Conservation (phyloP, 371 early-diverging fungal genomes). For the Conidiobolus incongruus region DNA sequence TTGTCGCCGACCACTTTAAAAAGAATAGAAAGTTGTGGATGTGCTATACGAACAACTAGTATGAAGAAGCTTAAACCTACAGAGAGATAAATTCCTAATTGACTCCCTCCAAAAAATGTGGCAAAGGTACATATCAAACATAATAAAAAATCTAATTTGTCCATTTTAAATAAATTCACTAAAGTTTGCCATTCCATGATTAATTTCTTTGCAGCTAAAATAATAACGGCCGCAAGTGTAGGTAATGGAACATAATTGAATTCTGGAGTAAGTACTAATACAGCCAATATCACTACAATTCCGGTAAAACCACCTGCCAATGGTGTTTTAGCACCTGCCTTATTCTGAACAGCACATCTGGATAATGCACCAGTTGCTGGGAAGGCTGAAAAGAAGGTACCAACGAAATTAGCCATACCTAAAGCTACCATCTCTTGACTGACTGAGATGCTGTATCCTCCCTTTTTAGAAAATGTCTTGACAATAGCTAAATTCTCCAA, state of each 20-base stretch:
- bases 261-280: slow-evolving; percentile 52
- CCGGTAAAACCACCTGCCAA: slow-evolving; percentile 54
- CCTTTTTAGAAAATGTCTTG: slow-evolving; percentile 50
- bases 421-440: slow-evolving; percentile 68
- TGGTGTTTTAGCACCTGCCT: slow-evolving; percentile 55
- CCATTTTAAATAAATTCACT: slow-evolving; percentile 11
- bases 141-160: slow-evolving; percentile 20
- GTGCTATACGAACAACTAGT: slow-evolving; percentile 38
- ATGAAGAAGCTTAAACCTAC: slow-evolving; percentile 30
- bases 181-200: slow-evolving; percentile 10
- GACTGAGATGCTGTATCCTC: slow-evolving; percentile 10
- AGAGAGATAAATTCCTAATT: slow-evolving; percentile 39
- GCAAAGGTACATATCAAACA: slow-evolving; percentile 26
- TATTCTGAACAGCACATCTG: slow-evolving; percentile 55
- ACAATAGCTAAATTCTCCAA: slow-evolving; percentile 74
- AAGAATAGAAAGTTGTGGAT: slow-evolving; percentile 23
- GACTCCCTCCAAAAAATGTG: slow-evolving; percentile 7
- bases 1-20: slow-evolving; percentile 9
- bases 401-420: slow-evolving; percentile 52
- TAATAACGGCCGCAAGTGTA: slow-evolving; percentile 20
- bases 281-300: slow-evolving; percentile 39
- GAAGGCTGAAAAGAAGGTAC: slow-evolving; percentile 57
- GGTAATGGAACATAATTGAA: slow-evolving; percentile 66
- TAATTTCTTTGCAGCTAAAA: slow-evolving; percentile 20
- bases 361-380: slow-evolving; percentile 74